Percentiles rank a stretch among this genome's conserved stretches.
phyloP scores from a whole-genome alignment of 768 basidiomycete species.

The Boletus subparvulus region DNA sequence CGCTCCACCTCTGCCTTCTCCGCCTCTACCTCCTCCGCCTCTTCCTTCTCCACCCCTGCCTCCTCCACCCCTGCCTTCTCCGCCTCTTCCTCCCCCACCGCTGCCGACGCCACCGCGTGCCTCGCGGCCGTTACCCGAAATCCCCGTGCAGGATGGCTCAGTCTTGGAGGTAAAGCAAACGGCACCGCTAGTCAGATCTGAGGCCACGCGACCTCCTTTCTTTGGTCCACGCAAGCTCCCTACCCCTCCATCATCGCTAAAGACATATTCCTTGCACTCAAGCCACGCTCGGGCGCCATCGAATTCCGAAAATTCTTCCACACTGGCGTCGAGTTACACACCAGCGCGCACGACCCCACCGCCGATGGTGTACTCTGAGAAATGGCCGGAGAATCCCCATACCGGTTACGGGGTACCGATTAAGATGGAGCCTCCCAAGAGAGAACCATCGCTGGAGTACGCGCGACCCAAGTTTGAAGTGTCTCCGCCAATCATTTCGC shows the following conservation, averaged over 20 bases:
- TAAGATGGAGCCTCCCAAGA: conserved; percentile 24
- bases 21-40: conserved; percentile 4
- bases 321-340: conserved; percentile 26
- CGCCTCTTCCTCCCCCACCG: conserved; percentile 27
- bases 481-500: conserved; percentile 19
- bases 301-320: conserved; percentile 25
- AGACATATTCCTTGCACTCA: conserved; percentile 12
- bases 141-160: conserved; percentile 22
- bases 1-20: conserved; percentile 17
- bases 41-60: too few species aligned
- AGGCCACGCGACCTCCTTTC: conserved; percentile 16
- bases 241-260: conserved; percentile 29
- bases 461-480: conserved; percentile 21
- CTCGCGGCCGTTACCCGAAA: conserved; percentile 31
- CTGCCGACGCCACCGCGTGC: conserved; percentile 29
- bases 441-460: conserved; percentile 24
- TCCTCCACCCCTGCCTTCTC: conserved; percentile 18
- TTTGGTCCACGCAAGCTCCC: conserved; percentile 32
- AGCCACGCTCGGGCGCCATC: conserved; percentile 20
- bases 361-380: conserved; percentile 31
- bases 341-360: conserved; percentile 32
- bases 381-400: conserved; percentile 29
- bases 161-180: conserved; percentile 17
- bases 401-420: conserved; percentile 22
- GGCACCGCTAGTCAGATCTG: conserved; percentile 15